Conservation (phyloP, 306 rosid species). For the Rosa multiflora region DNA sequence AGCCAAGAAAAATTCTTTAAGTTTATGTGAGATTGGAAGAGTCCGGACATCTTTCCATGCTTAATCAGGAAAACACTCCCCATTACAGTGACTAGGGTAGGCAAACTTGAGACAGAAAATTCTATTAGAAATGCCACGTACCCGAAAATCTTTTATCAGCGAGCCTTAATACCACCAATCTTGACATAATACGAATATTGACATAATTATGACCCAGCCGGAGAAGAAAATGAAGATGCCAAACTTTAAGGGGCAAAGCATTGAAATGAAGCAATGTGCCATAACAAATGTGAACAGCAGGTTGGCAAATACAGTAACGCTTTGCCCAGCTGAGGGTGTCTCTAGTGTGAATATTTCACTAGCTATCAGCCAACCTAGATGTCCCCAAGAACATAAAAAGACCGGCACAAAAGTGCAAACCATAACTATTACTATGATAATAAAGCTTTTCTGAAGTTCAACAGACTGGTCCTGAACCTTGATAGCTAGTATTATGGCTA, state of each 20-base stretch:
- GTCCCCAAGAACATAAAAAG: slow-evolving; percentile 95
- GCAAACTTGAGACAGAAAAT: too few species aligned
- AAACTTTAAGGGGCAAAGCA: slow-evolving; percentile 70
- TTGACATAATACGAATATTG: slow-evolving; percentile 31
- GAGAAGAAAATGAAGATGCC: slow-evolving; percentile 83
- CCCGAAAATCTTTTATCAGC: too few species aligned
- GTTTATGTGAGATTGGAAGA: too few species aligned
- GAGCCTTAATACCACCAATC: slow-evolving; percentile 16
- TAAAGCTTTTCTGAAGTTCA: slow-evolving; percentile 34
- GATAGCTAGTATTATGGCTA: slow-evolving; percentile 53
- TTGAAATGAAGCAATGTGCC: slow-evolving; percentile 74
- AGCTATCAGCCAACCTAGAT: slow-evolving; percentile 75
- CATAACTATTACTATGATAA: slow-evolving; percentile 55
- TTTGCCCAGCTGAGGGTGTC: slow-evolving; percentile 76
- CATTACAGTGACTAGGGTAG: too few species aligned
- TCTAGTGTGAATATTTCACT: slow-evolving; percentile 79
- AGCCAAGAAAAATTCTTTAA: too few species aligned
- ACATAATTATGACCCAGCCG: slow-evolving; percentile 68
- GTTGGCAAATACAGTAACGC: slow-evolving; percentile 63
- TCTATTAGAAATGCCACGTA: too few species aligned
- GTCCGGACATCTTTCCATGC: too few species aligned
- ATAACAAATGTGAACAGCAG: slow-evolving; percentile 56
- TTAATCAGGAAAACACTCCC: too few species aligned
- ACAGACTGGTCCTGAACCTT: slow-evolving; percentile 47
- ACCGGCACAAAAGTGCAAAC: slow-evolving; percentile 61